Conservation (phyloP, 2,329 filamentous ascomycete species). For the Botrytis fabae region DNA sequence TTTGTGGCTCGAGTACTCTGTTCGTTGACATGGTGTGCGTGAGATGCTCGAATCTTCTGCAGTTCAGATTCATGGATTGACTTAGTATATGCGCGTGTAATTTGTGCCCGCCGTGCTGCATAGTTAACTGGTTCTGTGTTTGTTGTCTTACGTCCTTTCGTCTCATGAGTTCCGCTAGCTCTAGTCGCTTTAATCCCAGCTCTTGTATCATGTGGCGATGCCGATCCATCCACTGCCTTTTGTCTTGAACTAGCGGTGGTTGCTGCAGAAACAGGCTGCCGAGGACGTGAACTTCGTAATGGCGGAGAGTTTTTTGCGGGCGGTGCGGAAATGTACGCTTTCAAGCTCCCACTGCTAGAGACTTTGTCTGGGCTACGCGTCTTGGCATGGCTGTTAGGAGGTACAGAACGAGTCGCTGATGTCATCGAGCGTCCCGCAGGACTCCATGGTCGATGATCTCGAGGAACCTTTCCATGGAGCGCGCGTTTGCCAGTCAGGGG, state of each 20-base stretch:
- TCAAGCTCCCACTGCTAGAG: conserved; percentile 57
- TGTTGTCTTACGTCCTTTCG: conserved; percentile 50
- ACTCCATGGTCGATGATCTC: conserved; percentile 36
- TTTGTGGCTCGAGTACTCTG: conserved; percentile 3
- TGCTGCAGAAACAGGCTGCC: conserved; percentile 75
- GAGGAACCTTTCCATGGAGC: conserved; percentile 36
- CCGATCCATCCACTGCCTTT: conserved; percentile 55
- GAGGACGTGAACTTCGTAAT: conserved; percentile 77
- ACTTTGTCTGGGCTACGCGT: conserved; percentile 30
- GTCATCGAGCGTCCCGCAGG: conserved; percentile 31
- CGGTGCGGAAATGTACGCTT: conserved; percentile 72
- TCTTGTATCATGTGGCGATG: conserved; percentile 32
- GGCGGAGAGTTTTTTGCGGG: conserved; percentile 74
- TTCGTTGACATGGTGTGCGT: conserved; percentile 40
- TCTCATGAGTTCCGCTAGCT: conserved; percentile 30
- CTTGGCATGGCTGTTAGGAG: conserved; percentile 43
- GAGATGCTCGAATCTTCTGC: conserved; percentile 50
- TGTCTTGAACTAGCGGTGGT: conserved; percentile 69
- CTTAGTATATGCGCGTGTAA: conserved; percentile 81
- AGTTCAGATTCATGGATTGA: conserved; percentile 74
- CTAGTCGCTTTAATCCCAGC: conserved; percentile 38
- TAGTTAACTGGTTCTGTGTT: conserved; percentile 79
- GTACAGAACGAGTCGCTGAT: conserved; percentile 40
- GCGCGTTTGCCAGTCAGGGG: conserved; percentile 50
- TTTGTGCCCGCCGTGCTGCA: conserved; percentile 75